Evolutionary conservation across 257 asterid genomes (phyloP).

Genomic region (Cinchona pubescens): DNA sequence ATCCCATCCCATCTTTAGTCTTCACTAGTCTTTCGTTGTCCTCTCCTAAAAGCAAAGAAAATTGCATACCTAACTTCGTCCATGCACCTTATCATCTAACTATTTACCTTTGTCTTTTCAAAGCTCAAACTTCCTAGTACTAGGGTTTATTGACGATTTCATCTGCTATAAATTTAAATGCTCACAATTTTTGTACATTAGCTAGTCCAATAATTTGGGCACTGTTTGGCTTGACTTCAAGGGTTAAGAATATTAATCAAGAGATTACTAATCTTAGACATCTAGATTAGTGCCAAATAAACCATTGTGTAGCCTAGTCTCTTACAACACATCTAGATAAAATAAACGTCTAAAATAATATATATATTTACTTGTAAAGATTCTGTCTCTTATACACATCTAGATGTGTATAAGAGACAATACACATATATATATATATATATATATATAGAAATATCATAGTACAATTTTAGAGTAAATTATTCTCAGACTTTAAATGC

Average conservation of each 20-base stretch:
- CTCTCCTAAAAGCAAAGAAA: not conserved
- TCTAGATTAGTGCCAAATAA: no score
- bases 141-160: not conserved
- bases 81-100: constrained; percentile 6
- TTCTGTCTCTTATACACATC: no score
- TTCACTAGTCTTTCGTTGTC: not conserved
- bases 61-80: not conserved
- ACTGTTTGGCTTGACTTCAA: not conserved
- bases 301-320: no score
- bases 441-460: no score
- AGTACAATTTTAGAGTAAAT: no score
- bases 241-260: not conserved
- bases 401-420: no score
- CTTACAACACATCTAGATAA: no score
- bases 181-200: not conserved
- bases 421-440: no score
- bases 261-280: not conserved
- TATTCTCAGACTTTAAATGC: no score
- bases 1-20: not conserved
- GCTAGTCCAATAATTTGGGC: not conserved
- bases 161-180: not conserved
- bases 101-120: constrained; percentile 10
- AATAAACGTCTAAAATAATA: no score
- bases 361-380: no score
- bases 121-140: not conserved